Conservation (phyloP, 495 filamentous ascomycete species). For the Trichoderma parareesei region DNA sequence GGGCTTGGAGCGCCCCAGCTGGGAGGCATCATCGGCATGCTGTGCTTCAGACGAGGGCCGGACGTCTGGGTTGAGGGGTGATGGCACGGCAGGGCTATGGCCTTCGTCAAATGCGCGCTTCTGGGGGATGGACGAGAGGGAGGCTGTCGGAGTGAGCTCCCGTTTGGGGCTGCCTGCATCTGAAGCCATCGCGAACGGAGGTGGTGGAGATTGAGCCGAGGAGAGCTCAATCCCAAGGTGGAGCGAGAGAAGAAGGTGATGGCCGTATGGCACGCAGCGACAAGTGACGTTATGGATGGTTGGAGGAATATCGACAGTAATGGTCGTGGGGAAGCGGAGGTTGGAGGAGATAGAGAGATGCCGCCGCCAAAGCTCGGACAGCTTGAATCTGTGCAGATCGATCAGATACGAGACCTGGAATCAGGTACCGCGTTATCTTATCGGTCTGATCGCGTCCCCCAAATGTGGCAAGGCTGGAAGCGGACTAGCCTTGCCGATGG, state of each 20-base stretch:
- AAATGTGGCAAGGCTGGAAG: not conserved
- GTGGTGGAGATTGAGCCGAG: not conserved
- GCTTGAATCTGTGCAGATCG: not conserved
- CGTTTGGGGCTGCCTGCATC: constrained; percentile 12
- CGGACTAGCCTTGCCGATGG: constrained; percentile 6
- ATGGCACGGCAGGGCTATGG: constrained; percentile 51
- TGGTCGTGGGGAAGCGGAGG: not conserved
- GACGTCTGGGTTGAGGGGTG: constrained; percentile 54
- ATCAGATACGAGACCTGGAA: not conserved
- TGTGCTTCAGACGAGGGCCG: constrained; percentile 19
- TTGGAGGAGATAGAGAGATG: not conserved
- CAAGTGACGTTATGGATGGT: not conserved
- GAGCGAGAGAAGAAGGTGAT: not conserved
- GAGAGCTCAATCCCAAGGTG: not conserved
- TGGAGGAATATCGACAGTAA: not conserved
- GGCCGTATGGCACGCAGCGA: no score
- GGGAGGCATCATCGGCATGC: constrained; percentile 26
- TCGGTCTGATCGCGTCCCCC: not conserved
- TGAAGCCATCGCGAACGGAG: constrained; percentile 11
- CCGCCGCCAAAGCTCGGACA: not conserved
- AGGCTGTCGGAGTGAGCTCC: constrained; percentile 23
- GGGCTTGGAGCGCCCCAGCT: constrained; percentile 36
- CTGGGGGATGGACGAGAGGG: constrained; percentile 44
- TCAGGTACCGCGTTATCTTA: constrained; percentile 3
- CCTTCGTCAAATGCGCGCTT: constrained; percentile 47